Evolutionary conservation across 2,329 filamentous ascomycete species (phyloP).

Genomic region (Colletotrichum sojae): DNA sequence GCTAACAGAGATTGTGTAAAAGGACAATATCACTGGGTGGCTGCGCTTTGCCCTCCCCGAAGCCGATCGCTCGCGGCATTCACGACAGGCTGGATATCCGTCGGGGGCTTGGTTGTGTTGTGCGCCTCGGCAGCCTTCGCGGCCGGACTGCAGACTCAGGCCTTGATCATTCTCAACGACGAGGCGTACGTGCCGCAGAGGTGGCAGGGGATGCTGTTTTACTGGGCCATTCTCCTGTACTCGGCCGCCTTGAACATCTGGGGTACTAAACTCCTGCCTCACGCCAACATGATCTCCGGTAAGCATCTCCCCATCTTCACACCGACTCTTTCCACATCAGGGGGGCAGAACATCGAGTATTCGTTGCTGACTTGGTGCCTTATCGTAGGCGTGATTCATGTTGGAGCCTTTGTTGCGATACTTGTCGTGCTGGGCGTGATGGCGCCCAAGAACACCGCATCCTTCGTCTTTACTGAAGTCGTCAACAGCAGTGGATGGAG

Average conservation of each 20-base stretch:
- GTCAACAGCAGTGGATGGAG: slow-evolving; percentile 51
- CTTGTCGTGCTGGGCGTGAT: slow-evolving; percentile 48
- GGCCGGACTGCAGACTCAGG: slow-evolving; percentile 59
- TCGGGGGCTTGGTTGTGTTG: slow-evolving; percentile 61
- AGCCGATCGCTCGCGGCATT: slow-evolving; percentile 53
- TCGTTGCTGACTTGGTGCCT: fast-evolving
- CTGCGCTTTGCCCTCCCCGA: slow-evolving; percentile 52
- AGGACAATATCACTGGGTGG: slow-evolving; percentile 64
- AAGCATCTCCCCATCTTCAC: neutral
- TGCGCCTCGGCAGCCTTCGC: slow-evolving; percentile 63
- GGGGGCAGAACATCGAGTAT: slow-evolving; percentile 24
- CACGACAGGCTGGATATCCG: slow-evolving; percentile 60
- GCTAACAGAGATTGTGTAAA: neutral
- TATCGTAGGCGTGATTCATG: slow-evolving; percentile 45
- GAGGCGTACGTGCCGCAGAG: slow-evolving; percentile 55
- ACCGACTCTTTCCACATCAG: neutral
- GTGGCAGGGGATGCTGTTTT: slow-evolving; percentile 62
- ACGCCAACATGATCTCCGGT: slow-evolving; percentile 48
- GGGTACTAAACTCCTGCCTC: slow-evolving; percentile 54
- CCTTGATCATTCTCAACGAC: slow-evolving; percentile 58
- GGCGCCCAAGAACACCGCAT: slow-evolving; percentile 47
- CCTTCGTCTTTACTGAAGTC: slow-evolving; percentile 50
- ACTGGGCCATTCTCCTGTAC: slow-evolving; percentile 59
- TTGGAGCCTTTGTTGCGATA: slow-evolving; percentile 47
- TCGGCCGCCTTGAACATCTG: slow-evolving; percentile 57